Base-by-base conservation (phyloP, 371 early-diverging fungal species). In the Mortierella sp. region DNA sequence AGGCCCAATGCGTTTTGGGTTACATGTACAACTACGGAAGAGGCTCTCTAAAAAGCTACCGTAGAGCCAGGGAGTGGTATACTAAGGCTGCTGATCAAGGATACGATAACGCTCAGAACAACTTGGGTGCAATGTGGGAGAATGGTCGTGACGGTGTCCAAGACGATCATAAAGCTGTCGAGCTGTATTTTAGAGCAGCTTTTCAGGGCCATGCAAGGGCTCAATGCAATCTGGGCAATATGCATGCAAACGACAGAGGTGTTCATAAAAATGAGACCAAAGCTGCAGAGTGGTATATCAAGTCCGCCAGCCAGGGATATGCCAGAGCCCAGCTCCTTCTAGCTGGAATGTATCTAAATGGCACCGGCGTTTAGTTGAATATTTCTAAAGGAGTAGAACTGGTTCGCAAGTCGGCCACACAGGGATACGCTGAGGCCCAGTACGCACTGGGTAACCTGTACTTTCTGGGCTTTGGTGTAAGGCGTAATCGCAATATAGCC, bases 101-200 rank as follows among this genome's bases (percentile, higher is more conserved):
- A 22, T 16, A 51, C 51, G 51, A 16, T 22, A 51, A 16, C 51
- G 51, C 51, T 51, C 51, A 51, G 16, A 51, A 20, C 51, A 16
- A 51, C 43, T 68, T 90, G 22, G 89, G 89, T 55, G 75, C 88
- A 59, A 85, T 86, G 57, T 84, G n/a, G n/a, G n/a, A n/a, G n/a
- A n/a, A n/a, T n/a, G n/a, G n/a, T n/a, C n/a, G 85, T 43, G 84
- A 87, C 12, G 84, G 90, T 60, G 93, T 92, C 16, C 69, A 67
- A 22, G 91, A 91, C 14, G 88, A 86, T 28, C 49, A 68, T 5
- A 75, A 83, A 28, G 91, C 93, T 1, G 83, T 88, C 45, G 63
- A 83, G 8, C 91, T 88, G 88, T 88, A 88, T 72, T 70, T 71
- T 30, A 87, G 84, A 37, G 86, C 92, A 16, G 88, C 89, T 28